Conservation (phyloP, 2,329 filamentous ascomycete species). For the Rutstroemia sp. region DNA sequence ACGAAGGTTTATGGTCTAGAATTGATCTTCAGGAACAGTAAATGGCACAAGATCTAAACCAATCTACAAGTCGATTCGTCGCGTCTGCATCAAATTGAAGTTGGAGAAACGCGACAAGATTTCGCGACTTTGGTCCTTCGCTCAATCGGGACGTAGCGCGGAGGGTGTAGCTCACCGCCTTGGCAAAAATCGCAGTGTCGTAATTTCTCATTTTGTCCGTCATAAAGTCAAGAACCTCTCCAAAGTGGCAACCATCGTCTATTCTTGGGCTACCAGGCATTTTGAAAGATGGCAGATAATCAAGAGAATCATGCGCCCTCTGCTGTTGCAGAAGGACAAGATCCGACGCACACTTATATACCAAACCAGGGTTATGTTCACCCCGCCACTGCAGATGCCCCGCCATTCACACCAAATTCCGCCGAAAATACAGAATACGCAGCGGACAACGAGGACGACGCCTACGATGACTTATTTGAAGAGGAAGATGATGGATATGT, state of each 20-base stretch:
- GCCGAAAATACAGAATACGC: conserved; percentile 27
- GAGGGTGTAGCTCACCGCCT: conserved; percentile 1
- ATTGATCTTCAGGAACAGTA: no score
- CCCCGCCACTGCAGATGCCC: conserved; percentile 29
- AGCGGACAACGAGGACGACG: conserved; percentile 35
- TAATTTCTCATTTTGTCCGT: conserved; percentile 3
- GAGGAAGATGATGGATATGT: conserved; percentile 57
- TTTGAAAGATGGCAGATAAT: conserved; percentile 16
- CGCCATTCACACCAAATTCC: conserved; percentile 26
- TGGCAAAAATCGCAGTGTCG: conserved; percentile 4
- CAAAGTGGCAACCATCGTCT: not conserved
- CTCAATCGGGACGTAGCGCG: conserved; percentile 1
- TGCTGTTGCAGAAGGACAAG: conserved; percentile 35
- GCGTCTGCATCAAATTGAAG: conserved; percentile 6
- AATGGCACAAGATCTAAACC: not conserved
- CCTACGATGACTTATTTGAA: conserved; percentile 41
- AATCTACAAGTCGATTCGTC: not conserved
- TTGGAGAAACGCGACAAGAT: conserved; percentile 1
- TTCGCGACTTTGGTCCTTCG: not conserved
- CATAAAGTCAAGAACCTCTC: not conserved
- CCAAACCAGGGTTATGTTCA: conserved; percentile 41
- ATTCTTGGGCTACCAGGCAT: not conserved
- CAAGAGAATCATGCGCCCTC: conserved; percentile 5
- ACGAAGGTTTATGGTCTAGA: not conserved
- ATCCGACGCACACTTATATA: conserved; percentile 40